Conservation (phyloP, 2,329 filamentous ascomycete species). For the Aspergillus sergii region DNA sequence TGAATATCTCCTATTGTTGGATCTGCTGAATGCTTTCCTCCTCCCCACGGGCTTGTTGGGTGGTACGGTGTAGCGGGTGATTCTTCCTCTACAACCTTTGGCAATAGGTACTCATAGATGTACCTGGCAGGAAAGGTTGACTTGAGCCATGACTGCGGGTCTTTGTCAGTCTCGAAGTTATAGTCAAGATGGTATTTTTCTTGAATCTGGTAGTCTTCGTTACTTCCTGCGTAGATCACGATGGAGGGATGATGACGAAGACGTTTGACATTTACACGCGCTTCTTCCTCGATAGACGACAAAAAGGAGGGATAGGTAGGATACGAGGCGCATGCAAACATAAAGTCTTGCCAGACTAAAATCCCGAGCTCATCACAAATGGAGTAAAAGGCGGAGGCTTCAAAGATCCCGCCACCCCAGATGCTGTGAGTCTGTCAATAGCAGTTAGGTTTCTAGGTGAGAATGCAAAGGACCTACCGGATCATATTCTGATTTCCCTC, state of each 20-base stretch:
- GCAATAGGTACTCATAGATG: constrained; percentile 86
- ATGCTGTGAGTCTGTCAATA: constrained; percentile 39
- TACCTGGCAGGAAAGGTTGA: constrained; percentile 87
- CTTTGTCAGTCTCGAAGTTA: constrained; percentile 69
- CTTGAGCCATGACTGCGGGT: constrained; percentile 80
- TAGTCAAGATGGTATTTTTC: constrained; percentile 74
- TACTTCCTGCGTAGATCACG: constrained; percentile 87
- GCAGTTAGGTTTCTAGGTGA: background rate
- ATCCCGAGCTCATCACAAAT: constrained; percentile 76
- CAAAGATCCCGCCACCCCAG: constrained; percentile 78
- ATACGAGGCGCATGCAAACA: constrained; percentile 77
- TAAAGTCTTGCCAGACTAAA: constrained; percentile 83
- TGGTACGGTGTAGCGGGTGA: constrained; percentile 72
- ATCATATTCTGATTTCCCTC: constrained; percentile 65
- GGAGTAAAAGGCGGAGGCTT: constrained; percentile 71
- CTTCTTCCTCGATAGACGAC: constrained; percentile 65
- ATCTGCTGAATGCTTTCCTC: constrained; percentile 72
- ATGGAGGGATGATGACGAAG: constrained; percentile 85
- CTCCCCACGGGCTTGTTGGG: constrained; percentile 83
- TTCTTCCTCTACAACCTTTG: constrained; percentile 69
- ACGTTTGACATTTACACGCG: constrained; percentile 63
- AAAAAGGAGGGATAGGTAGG: constrained; percentile 66
- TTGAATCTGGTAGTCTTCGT: constrained; percentile 88
- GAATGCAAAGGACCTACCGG: constrained; percentile 7
- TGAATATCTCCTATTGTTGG: constrained; percentile 85